These are phyloP conservation scores for Boletellus ananiceps DNA, from an alignment of 768 basidiomycete species.

Conservation along the genomic window DNA sequence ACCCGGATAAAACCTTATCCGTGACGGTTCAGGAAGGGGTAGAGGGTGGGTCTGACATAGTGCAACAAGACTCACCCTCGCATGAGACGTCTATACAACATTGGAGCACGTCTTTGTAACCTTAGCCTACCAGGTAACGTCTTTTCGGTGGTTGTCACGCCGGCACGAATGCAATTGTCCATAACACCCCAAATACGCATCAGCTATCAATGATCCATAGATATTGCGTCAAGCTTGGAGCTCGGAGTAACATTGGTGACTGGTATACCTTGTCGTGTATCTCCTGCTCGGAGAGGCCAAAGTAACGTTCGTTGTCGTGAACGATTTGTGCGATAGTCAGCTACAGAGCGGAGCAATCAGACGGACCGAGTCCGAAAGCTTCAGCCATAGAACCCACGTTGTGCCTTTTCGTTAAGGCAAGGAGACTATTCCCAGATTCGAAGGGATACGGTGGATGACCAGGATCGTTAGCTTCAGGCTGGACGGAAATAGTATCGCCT, in stretches of 20 bases:
- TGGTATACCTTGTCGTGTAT: slow-evolving; percentile 61
- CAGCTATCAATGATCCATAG: slow-evolving; percentile 32
- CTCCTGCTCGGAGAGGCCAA: slow-evolving; percentile 70
- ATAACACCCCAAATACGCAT: slow-evolving; percentile 87
- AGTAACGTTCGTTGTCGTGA: slow-evolving; percentile 84
- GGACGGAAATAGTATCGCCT: slow-evolving; percentile 10
- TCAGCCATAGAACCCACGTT: slow-evolving; percentile 52
- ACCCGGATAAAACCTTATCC: slow-evolving; percentile 48
- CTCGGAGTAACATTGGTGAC: neutral
- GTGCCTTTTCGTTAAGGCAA: slow-evolving; percentile 71
- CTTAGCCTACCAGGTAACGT: slow-evolving; percentile 84
- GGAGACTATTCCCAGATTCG: slow-evolving; percentile 67
- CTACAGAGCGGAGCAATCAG: slow-evolving; percentile 36
- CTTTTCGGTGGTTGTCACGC: slow-evolving; percentile 74
- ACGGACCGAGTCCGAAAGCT: neutral
- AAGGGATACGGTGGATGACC: slow-evolving; percentile 82
- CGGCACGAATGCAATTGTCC: slow-evolving; percentile 86
- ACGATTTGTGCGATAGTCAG: slow-evolving; percentile 93
- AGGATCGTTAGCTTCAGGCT: slow-evolving; percentile 24
- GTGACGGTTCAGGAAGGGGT: slow-evolving; percentile 19
- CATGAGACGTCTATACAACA: slow-evolving; percentile 87
- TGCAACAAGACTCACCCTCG: slow-evolving; percentile 52
- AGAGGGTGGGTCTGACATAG: neutral
- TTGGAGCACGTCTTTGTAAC: slow-evolving; percentile 79
- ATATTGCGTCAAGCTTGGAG: neutral